Evolutionary conservation across 2,329 filamentous ascomycete genomes (phyloP).

Genomic region (Acrocalymma vagum): DNA sequence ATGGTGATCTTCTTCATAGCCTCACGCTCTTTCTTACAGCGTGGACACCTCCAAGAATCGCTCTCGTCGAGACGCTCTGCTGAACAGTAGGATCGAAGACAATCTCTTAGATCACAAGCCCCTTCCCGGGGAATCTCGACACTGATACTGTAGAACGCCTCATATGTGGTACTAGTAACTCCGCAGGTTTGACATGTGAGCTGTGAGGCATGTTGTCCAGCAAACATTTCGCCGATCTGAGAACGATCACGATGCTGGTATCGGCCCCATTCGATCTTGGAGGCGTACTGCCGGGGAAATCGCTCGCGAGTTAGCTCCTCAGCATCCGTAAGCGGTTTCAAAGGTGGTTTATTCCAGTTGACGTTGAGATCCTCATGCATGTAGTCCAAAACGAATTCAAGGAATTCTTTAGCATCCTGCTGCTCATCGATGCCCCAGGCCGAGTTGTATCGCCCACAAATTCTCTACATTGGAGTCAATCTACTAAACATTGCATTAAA

Average conservation of each 20-base stretch:
- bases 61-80: conserved; percentile 74
- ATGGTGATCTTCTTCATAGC: conserved; percentile 77
- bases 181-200: conserved; percentile 69
- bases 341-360: conserved; percentile 66
- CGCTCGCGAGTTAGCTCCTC: conserved; percentile 69
- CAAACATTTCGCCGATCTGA: conserved; percentile 82
- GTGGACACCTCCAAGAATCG: conserved; percentile 75
- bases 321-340: conserved; percentile 65
- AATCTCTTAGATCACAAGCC: conserved; percentile 70
- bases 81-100: conserved; percentile 73
- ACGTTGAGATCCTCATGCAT: conserved; percentile 87
- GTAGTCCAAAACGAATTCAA: conserved; percentile 81
- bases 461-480: too few relatives aligned
- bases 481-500: neutral
- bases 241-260: conserved; percentile 76
- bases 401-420: conserved; percentile 92
- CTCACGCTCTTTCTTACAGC: conserved; percentile 73
- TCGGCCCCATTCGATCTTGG: conserved; percentile 76
- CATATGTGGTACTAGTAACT: conserved; percentile 71
- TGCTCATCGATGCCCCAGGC: conserved; percentile 79
- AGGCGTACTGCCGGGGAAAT: conserved; percentile 70
- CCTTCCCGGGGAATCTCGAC: conserved; percentile 73
- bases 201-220: conserved; percentile 71
- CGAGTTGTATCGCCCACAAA: conserved; percentile 70
- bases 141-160: conserved; percentile 75